These are phyloP conservation scores for Ceratobasidium papillatum DNA, from an alignment of 1,284 basidiomycete species.

Conservation along the genomic window DNA sequence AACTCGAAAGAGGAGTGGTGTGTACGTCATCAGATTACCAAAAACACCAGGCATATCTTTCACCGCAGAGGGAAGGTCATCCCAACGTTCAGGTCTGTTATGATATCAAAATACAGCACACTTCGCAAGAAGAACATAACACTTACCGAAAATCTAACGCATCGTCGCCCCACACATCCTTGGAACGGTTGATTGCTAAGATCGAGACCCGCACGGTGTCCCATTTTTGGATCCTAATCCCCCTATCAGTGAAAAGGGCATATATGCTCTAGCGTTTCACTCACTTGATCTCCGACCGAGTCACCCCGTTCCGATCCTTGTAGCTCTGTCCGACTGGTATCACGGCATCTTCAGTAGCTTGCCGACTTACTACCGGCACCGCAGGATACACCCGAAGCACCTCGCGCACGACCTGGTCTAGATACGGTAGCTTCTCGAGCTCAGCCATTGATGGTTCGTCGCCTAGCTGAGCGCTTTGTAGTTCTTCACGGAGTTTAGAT, in stretches of 20 bases:
- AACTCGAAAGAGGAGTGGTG: background rate
- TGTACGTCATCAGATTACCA: conserved; percentile 35
- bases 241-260: background rate
- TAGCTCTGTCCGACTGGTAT: conserved; percentile 40
- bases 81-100: conserved; percentile 43
- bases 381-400: conserved; percentile 33
- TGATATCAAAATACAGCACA: background rate
- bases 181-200: conserved; percentile 35
- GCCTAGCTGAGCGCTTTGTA: conserved; percentile 46
- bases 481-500: conserved; percentile 55
- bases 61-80: conserved; percentile 20
- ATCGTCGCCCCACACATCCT: conserved; percentile 43
- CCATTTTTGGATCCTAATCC: conserved; percentile 33
- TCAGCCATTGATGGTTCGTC: conserved; percentile 44
- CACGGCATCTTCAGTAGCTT: conserved; percentile 37
- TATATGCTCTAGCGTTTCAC: background rate
- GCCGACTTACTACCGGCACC: conserved; percentile 22
- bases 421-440: conserved; percentile 39
- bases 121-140: background rate
- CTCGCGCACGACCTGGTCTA: conserved; percentile 43
- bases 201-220: conserved; percentile 36
- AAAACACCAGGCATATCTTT: conserved; percentile 42
- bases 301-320: conserved; percentile 39
- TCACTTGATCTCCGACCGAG: conserved; percentile 40
- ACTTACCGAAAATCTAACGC: conserved; percentile 42